Conservation (phyloP, 306 rosid genomes). For the Fragaria iinumae region DNA sequence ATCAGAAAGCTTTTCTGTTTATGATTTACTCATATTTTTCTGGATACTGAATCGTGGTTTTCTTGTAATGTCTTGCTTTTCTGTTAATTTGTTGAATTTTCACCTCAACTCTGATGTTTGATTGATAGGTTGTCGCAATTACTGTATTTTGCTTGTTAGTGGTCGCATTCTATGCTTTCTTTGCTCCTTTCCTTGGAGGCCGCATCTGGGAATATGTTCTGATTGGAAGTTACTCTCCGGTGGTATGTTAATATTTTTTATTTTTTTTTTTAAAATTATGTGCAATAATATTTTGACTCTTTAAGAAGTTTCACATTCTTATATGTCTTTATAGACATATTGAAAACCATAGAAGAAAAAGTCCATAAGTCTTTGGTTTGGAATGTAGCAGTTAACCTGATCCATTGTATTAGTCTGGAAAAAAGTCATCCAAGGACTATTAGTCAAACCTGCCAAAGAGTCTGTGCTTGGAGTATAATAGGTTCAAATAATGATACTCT, state of each 20-base stretch:
- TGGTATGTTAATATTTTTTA: constrained; percentile 47
- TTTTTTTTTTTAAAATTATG: background rate
- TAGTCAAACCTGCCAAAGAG: constrained; percentile 2
- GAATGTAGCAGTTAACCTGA: constrained; percentile 4
- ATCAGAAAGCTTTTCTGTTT: background rate
- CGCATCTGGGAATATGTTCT: constrained; percentile 67
- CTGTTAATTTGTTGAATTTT: constrained; percentile 3
- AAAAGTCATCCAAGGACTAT: background rate
- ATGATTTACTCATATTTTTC: background rate
- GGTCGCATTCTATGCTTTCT: constrained; percentile 88
- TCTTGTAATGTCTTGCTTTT: background rate
- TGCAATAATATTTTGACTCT: background rate
- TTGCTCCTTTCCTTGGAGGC: constrained; percentile 94
- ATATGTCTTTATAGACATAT: background rate
- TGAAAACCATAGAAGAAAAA: background rate
- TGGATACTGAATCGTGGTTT: background rate
- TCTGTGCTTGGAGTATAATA: background rate
- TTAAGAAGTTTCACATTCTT: constrained; percentile 1
- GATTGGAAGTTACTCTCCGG: constrained; percentile 73
- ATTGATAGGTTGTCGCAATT: constrained; percentile 80
- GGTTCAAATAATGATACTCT: background rate
- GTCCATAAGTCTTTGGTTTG: background rate
- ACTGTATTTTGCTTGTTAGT: constrained; percentile 86
- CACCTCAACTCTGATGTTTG: constrained; percentile 32
- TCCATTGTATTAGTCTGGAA: background rate